A percentile compares a stretch with the other conserved stretches of the same genome.
Evolutionary conservation across 768 basidiomycete genomes (phyloP).

Genomic region (Mycena vulgaris): DNA sequence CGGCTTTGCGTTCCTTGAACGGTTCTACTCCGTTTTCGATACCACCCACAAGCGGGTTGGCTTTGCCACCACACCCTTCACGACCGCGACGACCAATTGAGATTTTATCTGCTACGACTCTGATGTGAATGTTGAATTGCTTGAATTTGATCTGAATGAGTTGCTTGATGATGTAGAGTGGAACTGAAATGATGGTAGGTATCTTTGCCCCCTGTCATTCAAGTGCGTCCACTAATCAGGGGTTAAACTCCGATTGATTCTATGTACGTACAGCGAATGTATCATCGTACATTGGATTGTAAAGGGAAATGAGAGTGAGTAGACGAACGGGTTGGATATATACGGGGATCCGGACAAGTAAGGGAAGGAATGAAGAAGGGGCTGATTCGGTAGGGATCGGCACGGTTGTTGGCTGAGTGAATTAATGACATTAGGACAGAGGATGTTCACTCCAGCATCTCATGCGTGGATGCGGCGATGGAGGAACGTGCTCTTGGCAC

Average conservation of each 20-base stretch:
- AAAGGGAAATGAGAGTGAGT: neutral
- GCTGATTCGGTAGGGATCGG: neutral
- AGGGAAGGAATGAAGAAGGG: neutral
- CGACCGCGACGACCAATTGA: slow-evolving; percentile 37
- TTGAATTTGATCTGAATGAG: neutral
- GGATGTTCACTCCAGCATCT: slow-evolving; percentile 27
- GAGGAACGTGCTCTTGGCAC: slow-evolving; percentile 1
- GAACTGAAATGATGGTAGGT: too few relatives aligned
- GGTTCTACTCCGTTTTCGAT: slow-evolving; percentile 62
- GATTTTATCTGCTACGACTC: neutral
- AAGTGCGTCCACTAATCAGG: too few relatives aligned
- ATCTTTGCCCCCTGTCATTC: too few relatives aligned
- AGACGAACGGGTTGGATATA: neutral
- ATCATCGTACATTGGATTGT: neutral
- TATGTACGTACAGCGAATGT: neutral
- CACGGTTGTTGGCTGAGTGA: too few relatives aligned
- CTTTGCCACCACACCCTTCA: slow-evolving; percentile 56
- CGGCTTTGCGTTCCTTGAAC: slow-evolving; percentile 47
- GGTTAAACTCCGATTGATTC: too few relatives aligned
- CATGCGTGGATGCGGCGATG: neutral
- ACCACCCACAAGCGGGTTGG: slow-evolving; percentile 55
- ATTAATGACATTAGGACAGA: neutral
- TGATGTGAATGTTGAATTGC: neutral
- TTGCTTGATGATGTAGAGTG: too few relatives aligned
- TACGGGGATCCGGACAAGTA: neutral